Conservation (phyloP, 768 basidiomycete genomes). For the Mycena galericulata region DNA sequence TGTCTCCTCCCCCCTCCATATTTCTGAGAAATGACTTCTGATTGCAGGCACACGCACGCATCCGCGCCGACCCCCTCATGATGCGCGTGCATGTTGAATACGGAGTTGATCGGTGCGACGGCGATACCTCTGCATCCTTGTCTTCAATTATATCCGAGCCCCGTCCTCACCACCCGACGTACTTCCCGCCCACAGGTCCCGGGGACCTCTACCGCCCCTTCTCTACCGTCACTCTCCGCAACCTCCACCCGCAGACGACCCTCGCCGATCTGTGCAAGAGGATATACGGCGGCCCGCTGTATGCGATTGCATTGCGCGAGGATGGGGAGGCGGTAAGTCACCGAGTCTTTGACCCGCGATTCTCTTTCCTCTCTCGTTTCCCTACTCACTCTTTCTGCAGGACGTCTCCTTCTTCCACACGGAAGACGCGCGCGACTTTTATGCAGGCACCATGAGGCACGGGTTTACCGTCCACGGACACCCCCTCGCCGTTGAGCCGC, state of each 20-base stretch:
- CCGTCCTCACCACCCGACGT: background rate
- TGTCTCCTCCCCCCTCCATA: background rate
- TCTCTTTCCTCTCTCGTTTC: background rate
- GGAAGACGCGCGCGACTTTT: conserved; percentile 17
- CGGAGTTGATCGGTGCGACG: conserved; percentile 6
- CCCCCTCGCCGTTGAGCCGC: background rate
- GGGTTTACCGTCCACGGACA: background rate
- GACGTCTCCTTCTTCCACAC: background rate
- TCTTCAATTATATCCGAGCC: background rate
- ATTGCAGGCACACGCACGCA: background rate
- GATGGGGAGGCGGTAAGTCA: background rate
- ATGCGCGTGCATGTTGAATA: conserved; percentile 5
- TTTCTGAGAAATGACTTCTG: background rate
- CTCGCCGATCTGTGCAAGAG: background rate
- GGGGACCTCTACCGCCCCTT: background rate
- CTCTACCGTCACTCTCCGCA: background rate
- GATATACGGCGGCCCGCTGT: background rate
- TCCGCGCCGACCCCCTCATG: conserved; percentile 10
- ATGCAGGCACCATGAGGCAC: background rate
- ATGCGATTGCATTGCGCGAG: background rate
- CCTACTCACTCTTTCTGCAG: background rate
- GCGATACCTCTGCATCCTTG: too few relatives aligned
- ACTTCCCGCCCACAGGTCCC: background rate
- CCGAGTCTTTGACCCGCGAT: background rate
- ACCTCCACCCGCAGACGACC: background rate